Percentiles rank a stretch among this genome's conserved stretches.
phyloP scores from a whole-genome alignment of 1,139 yeast species.

The Candida glucosophila region DNA sequence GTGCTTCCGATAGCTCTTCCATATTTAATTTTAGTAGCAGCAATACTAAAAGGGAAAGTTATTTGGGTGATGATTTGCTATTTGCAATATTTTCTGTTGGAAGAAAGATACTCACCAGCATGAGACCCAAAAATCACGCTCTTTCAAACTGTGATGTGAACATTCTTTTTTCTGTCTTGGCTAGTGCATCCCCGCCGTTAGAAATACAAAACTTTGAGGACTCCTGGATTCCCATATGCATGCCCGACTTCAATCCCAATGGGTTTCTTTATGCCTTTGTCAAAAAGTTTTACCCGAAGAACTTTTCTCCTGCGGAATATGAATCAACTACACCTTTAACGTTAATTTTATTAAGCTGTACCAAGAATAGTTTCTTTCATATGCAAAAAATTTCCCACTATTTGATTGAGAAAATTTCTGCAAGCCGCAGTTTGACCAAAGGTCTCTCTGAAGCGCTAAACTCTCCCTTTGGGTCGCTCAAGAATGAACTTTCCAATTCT shows the following conservation, averaged over 20 bases:
- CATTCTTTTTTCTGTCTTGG: slow-evolving; percentile 20
- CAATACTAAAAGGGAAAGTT: slow-evolving; percentile 5
- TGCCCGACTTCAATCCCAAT: slow-evolving; percentile 80
- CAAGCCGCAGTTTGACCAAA: slow-evolving; percentile 25
- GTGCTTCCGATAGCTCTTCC: slow-evolving; percentile 4
- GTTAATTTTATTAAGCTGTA: slow-evolving; percentile 71
- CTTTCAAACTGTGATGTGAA: slow-evolving; percentile 25
- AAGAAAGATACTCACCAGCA: slow-evolving; percentile 18
- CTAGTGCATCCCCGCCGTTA: slow-evolving; percentile 8
- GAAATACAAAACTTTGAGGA: slow-evolving; percentile 40
- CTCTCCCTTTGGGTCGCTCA: slow-evolving; percentile 12
- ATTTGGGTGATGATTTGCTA: slow-evolving; percentile 22
- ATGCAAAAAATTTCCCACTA: slow-evolving; percentile 53
- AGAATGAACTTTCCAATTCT: slow-evolving; percentile 49
- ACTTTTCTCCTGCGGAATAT: slow-evolving; percentile 8
- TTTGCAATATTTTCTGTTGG: slow-evolving; percentile 22
- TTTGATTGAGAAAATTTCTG: slow-evolving; percentile 37
- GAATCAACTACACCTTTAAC: slow-evolving; percentile 31
- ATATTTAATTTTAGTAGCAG: slow-evolving; percentile 6
- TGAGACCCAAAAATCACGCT: slow-evolving; percentile 28
- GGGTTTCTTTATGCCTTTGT: slow-evolving; percentile 85
- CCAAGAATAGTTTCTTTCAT: slow-evolving; percentile 71
- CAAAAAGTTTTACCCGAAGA: slow-evolving; percentile 38
- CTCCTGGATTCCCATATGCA: slow-evolving; percentile 88
- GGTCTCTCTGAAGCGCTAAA: slow-evolving; percentile 28